Conservation (phyloP, 805 yeast genomes). For the Wickerhamomyces canadensis region DNA sequence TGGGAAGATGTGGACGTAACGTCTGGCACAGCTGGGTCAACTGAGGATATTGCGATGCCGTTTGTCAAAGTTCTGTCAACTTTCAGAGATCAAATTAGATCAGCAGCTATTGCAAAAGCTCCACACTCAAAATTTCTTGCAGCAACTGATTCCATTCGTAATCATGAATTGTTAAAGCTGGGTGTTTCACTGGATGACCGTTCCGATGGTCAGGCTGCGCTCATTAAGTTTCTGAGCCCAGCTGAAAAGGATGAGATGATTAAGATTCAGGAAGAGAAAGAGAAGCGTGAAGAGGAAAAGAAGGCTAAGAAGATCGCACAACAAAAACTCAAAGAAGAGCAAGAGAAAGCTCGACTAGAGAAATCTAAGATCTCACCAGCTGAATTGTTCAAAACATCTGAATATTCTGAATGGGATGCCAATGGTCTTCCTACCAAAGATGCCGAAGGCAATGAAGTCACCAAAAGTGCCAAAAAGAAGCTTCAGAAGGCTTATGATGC, state of each 20-base stretch:
- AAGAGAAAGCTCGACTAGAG: constrained; percentile 55
- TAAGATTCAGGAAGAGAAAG: constrained; percentile 50
- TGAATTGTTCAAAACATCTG: constrained; percentile 63
- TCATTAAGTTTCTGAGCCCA: constrained; percentile 72
- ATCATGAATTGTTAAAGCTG: constrained; percentile 60
- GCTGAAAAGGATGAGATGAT: constrained; percentile 65
- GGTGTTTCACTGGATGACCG: constrained; percentile 91
- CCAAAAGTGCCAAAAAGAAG: constrained; percentile 84
- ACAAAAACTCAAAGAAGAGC: constrained; percentile 48
- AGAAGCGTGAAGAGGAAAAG: constrained; percentile 46
- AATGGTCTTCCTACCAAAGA: constrained; percentile 78
- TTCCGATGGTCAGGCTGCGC: constrained; percentile 66
- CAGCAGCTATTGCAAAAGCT: constrained; percentile 59
- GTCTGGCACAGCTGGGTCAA: constrained; percentile 21
- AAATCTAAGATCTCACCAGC: constrained; percentile 66
- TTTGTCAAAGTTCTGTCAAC: constrained; percentile 69
- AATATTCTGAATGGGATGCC: constrained; percentile 77
- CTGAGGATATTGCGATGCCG: constrained; percentile 74
- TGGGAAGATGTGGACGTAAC: constrained; percentile 51
- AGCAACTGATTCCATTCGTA: constrained; percentile 73
- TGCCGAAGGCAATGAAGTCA: constrained; percentile 71
- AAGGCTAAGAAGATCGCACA: constrained; percentile 56
- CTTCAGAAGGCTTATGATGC: constrained; percentile 68
- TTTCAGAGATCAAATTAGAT: constrained; percentile 80
- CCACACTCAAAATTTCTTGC: constrained; percentile 47